These are phyloP conservation scores for Cutaneotrichosporon cutaneum DNA, from an alignment of 1,284 basidiomycete genomes.

Conservation along the genomic window DNA sequence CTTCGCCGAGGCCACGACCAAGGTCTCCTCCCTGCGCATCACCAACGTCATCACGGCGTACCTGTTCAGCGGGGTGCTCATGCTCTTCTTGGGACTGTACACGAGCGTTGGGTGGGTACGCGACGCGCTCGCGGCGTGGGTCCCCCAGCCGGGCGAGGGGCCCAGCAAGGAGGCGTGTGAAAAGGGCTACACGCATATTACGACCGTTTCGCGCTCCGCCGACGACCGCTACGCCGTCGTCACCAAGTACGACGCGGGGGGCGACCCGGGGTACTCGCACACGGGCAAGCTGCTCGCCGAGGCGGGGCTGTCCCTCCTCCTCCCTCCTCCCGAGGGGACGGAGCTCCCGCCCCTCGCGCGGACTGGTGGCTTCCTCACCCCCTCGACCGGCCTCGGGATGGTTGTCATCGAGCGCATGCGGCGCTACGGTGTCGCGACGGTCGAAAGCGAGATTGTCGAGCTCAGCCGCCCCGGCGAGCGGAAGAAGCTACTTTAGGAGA, in stretches of 20 bases:
- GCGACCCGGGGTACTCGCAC: constrained; percentile 76
- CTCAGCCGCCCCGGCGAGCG: background rate
- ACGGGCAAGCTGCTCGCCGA: constrained; percentile 75
- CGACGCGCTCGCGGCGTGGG: constrained; percentile 51
- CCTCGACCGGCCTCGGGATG: constrained; percentile 72
- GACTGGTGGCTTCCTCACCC: constrained; percentile 73
- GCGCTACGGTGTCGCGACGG: constrained; percentile 29
- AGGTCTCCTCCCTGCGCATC: constrained; percentile 1
- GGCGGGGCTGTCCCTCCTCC: constrained; percentile 66
- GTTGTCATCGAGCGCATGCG: constrained; percentile 64
- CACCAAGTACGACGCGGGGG: constrained; percentile 64
- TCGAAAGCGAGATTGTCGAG: constrained; percentile 30
- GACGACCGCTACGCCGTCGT: constrained; percentile 58
- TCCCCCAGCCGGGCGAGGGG: constrained; percentile 63
- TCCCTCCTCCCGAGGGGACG: constrained; percentile 54
- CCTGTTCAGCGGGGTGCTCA: constrained; percentile 21
- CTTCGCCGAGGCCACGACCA: constrained; percentile 67
- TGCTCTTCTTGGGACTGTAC: constrained; percentile 42
- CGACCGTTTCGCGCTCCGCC: constrained; percentile 60
- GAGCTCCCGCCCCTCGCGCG: constrained; percentile 60
- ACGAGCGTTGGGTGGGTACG: constrained; percentile 45
- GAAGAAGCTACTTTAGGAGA: constrained; percentile 15
- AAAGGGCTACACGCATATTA: constrained; percentile 61
- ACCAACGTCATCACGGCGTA: constrained; percentile 16
- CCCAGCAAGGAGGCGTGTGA: constrained; percentile 56